These are phyloP conservation scores for Naganishia cerealis DNA, from an alignment of 1,284 basidiomycete species.

Conservation along the genomic window DNA sequence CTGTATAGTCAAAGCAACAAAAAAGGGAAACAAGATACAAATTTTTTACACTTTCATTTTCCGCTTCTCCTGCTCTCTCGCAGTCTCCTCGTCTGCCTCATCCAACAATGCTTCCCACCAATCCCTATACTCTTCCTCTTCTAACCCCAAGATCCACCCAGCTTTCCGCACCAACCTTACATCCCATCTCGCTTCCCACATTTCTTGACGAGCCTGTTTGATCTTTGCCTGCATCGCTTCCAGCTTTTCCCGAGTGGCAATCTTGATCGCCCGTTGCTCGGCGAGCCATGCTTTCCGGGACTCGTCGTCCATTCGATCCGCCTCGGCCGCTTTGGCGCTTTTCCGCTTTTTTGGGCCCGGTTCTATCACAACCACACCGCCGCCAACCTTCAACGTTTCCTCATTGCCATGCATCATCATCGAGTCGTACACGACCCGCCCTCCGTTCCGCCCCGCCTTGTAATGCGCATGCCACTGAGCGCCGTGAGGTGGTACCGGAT, in stretches of 20 bases:
- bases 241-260: slow-evolving; percentile 15
- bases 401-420: background rate
- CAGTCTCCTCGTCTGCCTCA: slow-evolving; percentile 23
- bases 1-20: background rate
- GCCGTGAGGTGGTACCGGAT: slow-evolving; percentile 14
- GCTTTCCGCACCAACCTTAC: slow-evolving; percentile 7
- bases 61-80: background rate
- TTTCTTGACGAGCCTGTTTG: slow-evolving; percentile 1
- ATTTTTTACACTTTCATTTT: slow-evolving; percentile 15
- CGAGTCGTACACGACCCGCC: background rate
- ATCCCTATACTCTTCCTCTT: slow-evolving; percentile 19
- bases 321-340: slow-evolving; percentile 19
- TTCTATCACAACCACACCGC: background rate
- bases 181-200: slow-evolving; percentile 24
- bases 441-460: background rate
- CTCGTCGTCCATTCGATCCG: slow-evolving; percentile 14
- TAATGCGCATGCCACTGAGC: slow-evolving; percentile 10
- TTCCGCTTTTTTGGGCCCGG: slow-evolving; percentile 13
- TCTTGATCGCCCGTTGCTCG: slow-evolving; percentile 19
- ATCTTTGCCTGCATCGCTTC: slow-evolving; percentile 4
- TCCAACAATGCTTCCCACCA: slow-evolving; percentile 28
- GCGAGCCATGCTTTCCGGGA: slow-evolving; percentile 24
- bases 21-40: background rate
- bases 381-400: too few species aligned
- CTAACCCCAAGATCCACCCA: slow-evolving; percentile 18